Evolutionary conservation across 1,284 basidiomycete genomes (phyloP), one percentile per base, ranked within the genome.

Genomic region (Omphalotus olearius): DNA sequence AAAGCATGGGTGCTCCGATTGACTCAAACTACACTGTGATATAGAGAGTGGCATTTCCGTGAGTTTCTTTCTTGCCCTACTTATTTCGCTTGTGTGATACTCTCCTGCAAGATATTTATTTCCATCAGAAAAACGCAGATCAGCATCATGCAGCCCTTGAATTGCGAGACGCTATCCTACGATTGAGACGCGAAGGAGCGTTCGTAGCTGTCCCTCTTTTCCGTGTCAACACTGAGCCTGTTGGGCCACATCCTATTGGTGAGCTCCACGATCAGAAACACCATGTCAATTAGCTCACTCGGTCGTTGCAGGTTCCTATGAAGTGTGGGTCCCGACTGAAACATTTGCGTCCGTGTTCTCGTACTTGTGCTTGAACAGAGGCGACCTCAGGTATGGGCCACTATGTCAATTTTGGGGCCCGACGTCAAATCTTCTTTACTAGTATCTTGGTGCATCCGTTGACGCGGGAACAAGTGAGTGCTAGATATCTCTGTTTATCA

Each of bases 31-130:
- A 44, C 10, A 33, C 35, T 49, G 38, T 55, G 53, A 4, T 35
- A 38, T 46, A 87, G 85, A 62, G 85, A 88, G 65, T 89, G 85
- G 85, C 85, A 88, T 61, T 88, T 89, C 60, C 85, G 86, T 88
- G 63, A 59, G 78, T 16, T 40, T 16, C 14, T 23, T 14, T 9
- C 23, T 23, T 46, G 25, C 28, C 11, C 45, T 26, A 13, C 26
- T 45, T 23, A 50, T n/a, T 28, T 46, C 23, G 18, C 41, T 33
- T 10, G 16, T 43, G 9, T 13, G 20, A 44, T 38, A 16, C 16
- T 9, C 20, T 14, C 45, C 38, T 42, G 50, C 36, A 56, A 87
- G 85, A 89, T 60, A 88, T 89, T 33, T 88, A 89, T 66, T 89
- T 88, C 64, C 79, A 81, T 57, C 85, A 88, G 66, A 71, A 74